Base-by-base conservation (phyloP, 108 stramenopile species). In the Fistulifera pelliculosa region DNA sequence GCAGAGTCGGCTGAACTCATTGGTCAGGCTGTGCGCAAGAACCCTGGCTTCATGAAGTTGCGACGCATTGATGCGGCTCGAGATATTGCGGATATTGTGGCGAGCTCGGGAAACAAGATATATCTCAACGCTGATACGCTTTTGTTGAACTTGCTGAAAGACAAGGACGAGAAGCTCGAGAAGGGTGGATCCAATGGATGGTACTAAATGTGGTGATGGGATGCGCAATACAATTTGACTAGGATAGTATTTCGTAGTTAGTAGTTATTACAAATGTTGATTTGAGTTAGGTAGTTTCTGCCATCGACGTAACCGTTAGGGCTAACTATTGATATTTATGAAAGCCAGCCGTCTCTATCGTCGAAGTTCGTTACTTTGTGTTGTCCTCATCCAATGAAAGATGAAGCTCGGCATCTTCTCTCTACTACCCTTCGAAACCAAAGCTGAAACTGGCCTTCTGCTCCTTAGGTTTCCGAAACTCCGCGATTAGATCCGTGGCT, bases 41-140 rank as follows among this genome's bases (percentile, higher is more conserved):
- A 99, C 67, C 99, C 98, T 57, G 99, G 95, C 16, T 99, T 99
- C 70, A 88, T 99, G 79, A 90, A 98, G 72, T 83, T 99, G 55
- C 85, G 97, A 53, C 81, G 96, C 51, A 97, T 99, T 72, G 98
- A 99, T 68, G 97, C 97, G 12, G 97, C 99, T 11, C 87, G 86
- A 63, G 97, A 99, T 40, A 98, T 99, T 73, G 97, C 99, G 38
- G 76, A 93, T 59, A 96, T 88, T 58, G 87, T 98, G 4, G 61
- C 81, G 23, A 71, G 64, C 45, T 85, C 83, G 44, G 87, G 87
- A 45, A 98, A 98, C 75, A 95, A 89, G 77, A 85, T 98, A 11
- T 99, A 95, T 70, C 80, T 99, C 69, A 94, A 89, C 68, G 91
- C 96, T 50, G 96, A 99, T 71, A 81, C 85, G 1, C 85, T 99